Evolutionary conservation across 2,329 filamentous ascomycete species (phyloP).

Genomic region (Ceratocystis variospora): DNA sequence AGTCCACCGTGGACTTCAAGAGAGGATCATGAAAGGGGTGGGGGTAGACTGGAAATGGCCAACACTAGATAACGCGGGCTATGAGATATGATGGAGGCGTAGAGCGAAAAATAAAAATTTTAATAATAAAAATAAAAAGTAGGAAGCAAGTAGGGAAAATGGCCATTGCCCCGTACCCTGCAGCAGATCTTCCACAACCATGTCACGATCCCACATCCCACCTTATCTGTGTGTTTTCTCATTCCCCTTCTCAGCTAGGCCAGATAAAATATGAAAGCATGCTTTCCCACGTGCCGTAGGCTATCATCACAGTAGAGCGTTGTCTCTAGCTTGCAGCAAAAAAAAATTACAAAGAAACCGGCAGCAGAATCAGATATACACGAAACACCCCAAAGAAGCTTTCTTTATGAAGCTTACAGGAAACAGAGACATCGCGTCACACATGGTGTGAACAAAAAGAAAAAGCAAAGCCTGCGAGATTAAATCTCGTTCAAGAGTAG

Average conservation of each 20-base stretch:
- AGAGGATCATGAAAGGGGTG: background rate
- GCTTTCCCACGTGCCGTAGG: background rate
- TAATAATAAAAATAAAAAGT: background rate
- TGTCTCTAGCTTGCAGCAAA: background rate
- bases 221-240: background rate
- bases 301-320: background rate
- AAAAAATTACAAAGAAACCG: background rate
- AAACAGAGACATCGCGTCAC: background rate
- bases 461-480: background rate
- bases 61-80: background rate
- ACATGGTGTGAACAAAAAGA: background rate
- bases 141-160: background rate
- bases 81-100: background rate
- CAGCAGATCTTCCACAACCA: background rate
- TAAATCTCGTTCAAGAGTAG: background rate
- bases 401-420: background rate
- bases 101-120: background rate
- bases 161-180: background rate
- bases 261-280: background rate
- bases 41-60: background rate
- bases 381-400: background rate
- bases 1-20: background rate
- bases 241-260: background rate
- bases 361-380: background rate
- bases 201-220: background rate